Base-by-base conservation (phyloP, 2,329 filamentous ascomycete species). In the Botrytis galanthina region DNA sequence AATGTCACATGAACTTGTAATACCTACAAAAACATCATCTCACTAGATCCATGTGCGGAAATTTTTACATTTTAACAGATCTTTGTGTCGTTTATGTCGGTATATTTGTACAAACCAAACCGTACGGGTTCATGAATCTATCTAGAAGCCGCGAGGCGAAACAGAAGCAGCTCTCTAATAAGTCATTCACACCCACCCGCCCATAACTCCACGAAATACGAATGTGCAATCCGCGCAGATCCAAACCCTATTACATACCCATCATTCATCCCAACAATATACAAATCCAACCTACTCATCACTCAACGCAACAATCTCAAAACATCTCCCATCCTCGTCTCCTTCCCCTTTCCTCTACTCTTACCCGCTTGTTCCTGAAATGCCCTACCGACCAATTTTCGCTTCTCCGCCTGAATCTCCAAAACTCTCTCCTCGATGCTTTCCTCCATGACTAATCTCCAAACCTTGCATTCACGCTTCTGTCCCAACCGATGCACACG, bases 401-500 rank as follows among this genome's bases (percentile, higher is more conserved):
- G 87, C 85, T 97, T 97, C 78, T 92, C 89, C 57, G 88, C 86
- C 82, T 97, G 94, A 64, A 97, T 90, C 29, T 90, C 87, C 54
- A 97, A 84, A 32, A 97, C 94, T 0, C 90, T 86, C 81, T 97
- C 92, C 81, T 97, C 95, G 8, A 97, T 90, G 12, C 89, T 92
- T 1, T 86, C 88, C 78, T 97, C 92, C 84, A 97, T 92, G 2
- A 97, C 89, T 16, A 97, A 84, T 64, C 94, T 86, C 86, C 93
- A 96, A 1, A 97, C 91, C 1, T 89, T 94, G 0, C 92, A 94
- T 75, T 91, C 87, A 54, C 92, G 88, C 76, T 87, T 95, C 83
- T 97, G 95, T 0, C 94, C 94, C 0, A 97, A 86, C 0, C 94
- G 88, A 80, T 97, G 93, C 10, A 97, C 94, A 7, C 94, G 91